Conservation (phyloP, 1,284 basidiomycete genomes). For the Ustilago cynodontis region DNA sequence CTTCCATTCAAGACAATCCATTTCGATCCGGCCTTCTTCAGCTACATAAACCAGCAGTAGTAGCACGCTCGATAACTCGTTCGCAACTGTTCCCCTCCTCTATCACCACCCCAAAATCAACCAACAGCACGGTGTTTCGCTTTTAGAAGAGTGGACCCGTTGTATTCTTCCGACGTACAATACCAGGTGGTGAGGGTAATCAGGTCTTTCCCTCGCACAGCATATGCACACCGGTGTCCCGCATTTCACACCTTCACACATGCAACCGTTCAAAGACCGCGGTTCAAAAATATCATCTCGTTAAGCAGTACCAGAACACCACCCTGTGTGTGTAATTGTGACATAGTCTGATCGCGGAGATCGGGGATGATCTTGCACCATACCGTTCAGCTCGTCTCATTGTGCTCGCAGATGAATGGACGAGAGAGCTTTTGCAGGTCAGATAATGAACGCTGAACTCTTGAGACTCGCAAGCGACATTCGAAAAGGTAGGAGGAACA, state of each 20-base stretch:
- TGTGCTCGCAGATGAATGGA: no score
- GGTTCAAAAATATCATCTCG: constrained; percentile 35
- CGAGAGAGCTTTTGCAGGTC: no score
- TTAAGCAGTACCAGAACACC: constrained; percentile 18
- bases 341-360: background rate
- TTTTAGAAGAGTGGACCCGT: background rate
- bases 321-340: background rate
- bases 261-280: constrained; percentile 16
- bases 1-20: constrained; percentile 13
- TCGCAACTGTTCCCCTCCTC: constrained; percentile 7
- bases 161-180: constrained; percentile 20
- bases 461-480: no score
- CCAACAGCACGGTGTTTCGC: background rate
- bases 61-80: constrained; percentile 1
- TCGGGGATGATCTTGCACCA: no score
- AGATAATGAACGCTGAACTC: no score
- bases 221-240: background rate
- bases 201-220: constrained; percentile 4
- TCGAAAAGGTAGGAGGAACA: no score
- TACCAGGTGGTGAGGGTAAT: background rate
- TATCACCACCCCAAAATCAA: constrained; percentile 17
- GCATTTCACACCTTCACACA: constrained; percentile 14
- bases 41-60: background rate
- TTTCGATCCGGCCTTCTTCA: background rate
- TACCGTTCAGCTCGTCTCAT: background rate